Base-by-base conservation (phyloP, 129 eudicot species). In the Chrysanthemum seticuspe region DNA sequence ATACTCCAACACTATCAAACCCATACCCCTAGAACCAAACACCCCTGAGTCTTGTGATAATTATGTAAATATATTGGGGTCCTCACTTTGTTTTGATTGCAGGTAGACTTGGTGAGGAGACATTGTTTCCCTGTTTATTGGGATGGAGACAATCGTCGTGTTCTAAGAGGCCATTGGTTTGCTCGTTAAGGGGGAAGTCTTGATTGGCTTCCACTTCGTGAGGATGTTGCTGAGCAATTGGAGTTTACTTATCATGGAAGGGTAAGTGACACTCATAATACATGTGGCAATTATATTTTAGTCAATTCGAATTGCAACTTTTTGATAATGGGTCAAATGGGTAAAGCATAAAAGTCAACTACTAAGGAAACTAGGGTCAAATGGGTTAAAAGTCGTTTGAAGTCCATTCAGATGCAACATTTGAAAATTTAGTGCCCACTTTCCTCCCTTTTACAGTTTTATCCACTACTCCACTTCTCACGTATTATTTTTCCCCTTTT, bases 161-260 rank as follows among this genome's bases (percentile, higher is more conserved):
- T 94, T 40, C 70, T 94, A 61, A 85, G 99, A 83, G 99, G 99
- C 74, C 99, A 94, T 60, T 94, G 99, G 99, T 94, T 90, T 86
- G 99, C 96, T 73, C 94, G 91, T 69, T 90, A 84, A 83, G 93
- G 92, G 44, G 92, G 93, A 55, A 87, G 99, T 54, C 96, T 88
- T 70, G 96, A 88, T 84, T 94, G 99, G 99, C 96, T 90, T 76
- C 99, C 99, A 66, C 75, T 94, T n/a, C 91, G 99, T 53, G 99
- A 94, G 74, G 96, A 94, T 88, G 89, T 94, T 76, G 74, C 97
- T 65, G 99, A 94, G 82, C 99, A 94, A 59, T 81, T 94, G 85
- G 99, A 94, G 81, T 90, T 77, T 85, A 97, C 99, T 72, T 94
- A 90, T 64, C 82, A 88, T 58, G 75, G 91, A 49, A 87, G 80